phyloP scores from a whole-genome alignment of 306 rosid species.

The Lablab purpureus region DNA sequence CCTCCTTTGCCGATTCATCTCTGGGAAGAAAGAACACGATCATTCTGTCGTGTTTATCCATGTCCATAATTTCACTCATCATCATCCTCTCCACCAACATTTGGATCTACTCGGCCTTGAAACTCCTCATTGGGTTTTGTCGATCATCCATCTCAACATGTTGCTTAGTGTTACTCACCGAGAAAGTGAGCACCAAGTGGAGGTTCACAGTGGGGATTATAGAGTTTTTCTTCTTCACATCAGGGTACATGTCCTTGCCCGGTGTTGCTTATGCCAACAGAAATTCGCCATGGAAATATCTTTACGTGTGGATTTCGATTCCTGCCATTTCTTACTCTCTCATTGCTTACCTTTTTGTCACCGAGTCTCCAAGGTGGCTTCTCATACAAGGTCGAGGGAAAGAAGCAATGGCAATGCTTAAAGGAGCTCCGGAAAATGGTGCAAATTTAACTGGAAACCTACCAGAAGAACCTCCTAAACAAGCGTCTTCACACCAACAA shows the following conservation, averaged over 20 bases:
- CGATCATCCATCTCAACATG: slow-evolving; percentile 37
- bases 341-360: slow-evolving; percentile 26
- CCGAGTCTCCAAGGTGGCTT: slow-evolving; percentile 53
- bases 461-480: background rate
- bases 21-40: slow-evolving; percentile 55
- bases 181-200: slow-evolving; percentile 46
- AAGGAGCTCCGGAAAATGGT: background rate
- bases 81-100: slow-evolving; percentile 36
- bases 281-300: slow-evolving; percentile 39
- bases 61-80: slow-evolving; percentile 39
- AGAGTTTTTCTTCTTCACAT: slow-evolving; percentile 32
- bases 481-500: background rate
- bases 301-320: slow-evolving; percentile 48
- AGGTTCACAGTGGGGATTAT: slow-evolving; percentile 43
- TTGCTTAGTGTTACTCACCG: slow-evolving; percentile 36
- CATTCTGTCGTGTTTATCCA: slow-evolving; percentile 39
- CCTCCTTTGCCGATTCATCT: slow-evolving; percentile 48
- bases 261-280: slow-evolving; percentile 48
- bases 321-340: slow-evolving; percentile 39
- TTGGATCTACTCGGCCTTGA: slow-evolving; percentile 54
- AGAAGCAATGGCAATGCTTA: slow-evolving; percentile 40
- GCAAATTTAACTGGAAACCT: background rate
- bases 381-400: slow-evolving; percentile 32
- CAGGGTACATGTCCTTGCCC: slow-evolving; percentile 45
- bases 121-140: slow-evolving; percentile 43